Conservation (phyloP, 1,139 yeast species). For the Kurtzmaniella quercitrusa region DNA sequence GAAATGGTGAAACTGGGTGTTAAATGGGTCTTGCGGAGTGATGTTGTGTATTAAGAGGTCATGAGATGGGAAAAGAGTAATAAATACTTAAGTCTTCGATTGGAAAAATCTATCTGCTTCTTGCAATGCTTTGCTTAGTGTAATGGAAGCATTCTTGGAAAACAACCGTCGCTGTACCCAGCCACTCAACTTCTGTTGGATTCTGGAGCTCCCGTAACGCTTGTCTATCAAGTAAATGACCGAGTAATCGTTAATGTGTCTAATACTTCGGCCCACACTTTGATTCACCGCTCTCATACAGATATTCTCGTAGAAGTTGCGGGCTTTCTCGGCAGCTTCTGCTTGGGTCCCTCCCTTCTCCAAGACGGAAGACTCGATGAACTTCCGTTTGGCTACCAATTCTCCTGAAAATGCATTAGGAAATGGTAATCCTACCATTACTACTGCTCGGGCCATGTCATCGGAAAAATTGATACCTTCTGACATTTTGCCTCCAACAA, state of each 20-base stretch:
- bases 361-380: conserved; percentile 47
- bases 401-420: conserved; percentile 87
- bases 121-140: conserved; percentile 12
- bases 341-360: conserved; percentile 35
- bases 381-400: conserved; percentile 66
- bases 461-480: conserved; percentile 94
- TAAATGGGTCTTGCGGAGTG: conserved; percentile 66
- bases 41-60: conserved; percentile 35
- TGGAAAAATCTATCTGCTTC: conserved; percentile 24
- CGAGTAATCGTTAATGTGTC: conserved; percentile 81
- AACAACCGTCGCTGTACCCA: conserved; percentile 62
- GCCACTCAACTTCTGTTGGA: conserved; percentile 62
- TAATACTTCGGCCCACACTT: conserved; percentile 86
- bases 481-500: conserved; percentile 90
- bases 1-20: conserved; percentile 48
- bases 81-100: conserved; percentile 1
- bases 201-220: conserved; percentile 47
- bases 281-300: conserved; percentile 94
- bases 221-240: conserved; percentile 67
- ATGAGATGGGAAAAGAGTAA: not conserved
- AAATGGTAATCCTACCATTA: conserved; percentile 86
- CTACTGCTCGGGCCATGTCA: conserved; percentile 78
- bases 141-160: conserved; percentile 2
- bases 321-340: conserved; percentile 44
- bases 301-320: conserved; percentile 72